Evolutionary conservation across 768 basidiomycete species (phyloP), one percentile per base, ranked within the genome.

Genomic region (Lentinula lateritia): DNA sequence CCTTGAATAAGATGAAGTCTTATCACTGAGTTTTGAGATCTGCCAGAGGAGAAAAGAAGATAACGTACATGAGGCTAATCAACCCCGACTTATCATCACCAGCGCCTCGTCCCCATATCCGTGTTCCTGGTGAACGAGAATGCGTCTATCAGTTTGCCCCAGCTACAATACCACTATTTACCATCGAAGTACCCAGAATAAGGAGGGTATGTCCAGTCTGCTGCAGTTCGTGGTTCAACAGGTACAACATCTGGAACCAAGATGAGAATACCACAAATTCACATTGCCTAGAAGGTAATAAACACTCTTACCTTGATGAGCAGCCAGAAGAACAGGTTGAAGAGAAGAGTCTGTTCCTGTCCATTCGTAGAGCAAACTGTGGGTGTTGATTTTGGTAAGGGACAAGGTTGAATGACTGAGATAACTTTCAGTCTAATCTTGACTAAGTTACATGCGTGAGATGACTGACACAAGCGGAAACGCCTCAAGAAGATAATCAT

Each of bases 331-430:
- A 1, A 87, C 63, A 1, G 85, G 87, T 66, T 86, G 85, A 54
- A 82, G 68, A 7, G 71, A 66, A 8, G 72, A 50, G 43, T 82
- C 73, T 10, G 76, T 75, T 18, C 85, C 86, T 50, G 78, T 72
- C 84, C 84, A 87, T 20, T 79, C 76, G 66, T 81, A 85, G 2
- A 87, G 71, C 15, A 87, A 72, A 0, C 81, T 85, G 52, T 81
- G 84, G 0, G 79, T 84, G 64, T 85, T 84, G 61, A 88, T 79
- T 64, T 79, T 76, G 2, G 60, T 53, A 5, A 50, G 48, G 16
- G 46, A 58, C n/a, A 64, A 46, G 9, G 54, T 57, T 23, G 55
- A 20, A 20, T 64, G 63, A 16, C 63, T 64, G 36, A 8, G 56
- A 20, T 15, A 39, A 35, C 3, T 23, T 23, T 32, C 16, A 28